Conservation (phyloP, 768 basidiomycete species). For the Tylopilus cervinicoccineus region DNA sequence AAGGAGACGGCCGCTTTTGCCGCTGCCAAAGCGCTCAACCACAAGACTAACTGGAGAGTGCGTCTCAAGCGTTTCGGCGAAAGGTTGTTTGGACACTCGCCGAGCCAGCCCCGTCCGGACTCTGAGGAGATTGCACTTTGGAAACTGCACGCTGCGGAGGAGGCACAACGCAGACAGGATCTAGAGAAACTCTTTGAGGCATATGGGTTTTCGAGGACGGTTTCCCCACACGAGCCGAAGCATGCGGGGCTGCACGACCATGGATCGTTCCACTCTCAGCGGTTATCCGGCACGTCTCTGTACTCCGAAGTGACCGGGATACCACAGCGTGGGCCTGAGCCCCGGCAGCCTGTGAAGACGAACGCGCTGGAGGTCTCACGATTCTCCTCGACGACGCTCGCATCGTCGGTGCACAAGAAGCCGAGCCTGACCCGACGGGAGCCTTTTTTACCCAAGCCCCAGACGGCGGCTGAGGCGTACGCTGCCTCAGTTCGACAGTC, state of each 20-base stretch:
- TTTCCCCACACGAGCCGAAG: slow-evolving; percentile 33
- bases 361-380: slow-evolving; percentile 42
- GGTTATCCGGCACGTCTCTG: slow-evolving; percentile 48
- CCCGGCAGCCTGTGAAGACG: slow-evolving; percentile 65
- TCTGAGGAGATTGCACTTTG: slow-evolving; percentile 48
- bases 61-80: slow-evolving; percentile 55
- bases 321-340: slow-evolving; percentile 58
- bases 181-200: slow-evolving; percentile 49
- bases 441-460: slow-evolving; percentile 25
- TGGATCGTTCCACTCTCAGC: slow-evolving; percentile 26
- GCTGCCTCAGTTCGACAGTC: slow-evolving; percentile 44
- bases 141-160: slow-evolving; percentile 48
- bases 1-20: slow-evolving; percentile 66
- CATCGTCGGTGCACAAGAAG: slow-evolving; percentile 34
- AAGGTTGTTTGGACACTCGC: slow-evolving; percentile 50
- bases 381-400: slow-evolving; percentile 45
- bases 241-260: slow-evolving; percentile 21
- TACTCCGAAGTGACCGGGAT: slow-evolving; percentile 69
- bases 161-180: slow-evolving; percentile 44
- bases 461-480: slow-evolving; percentile 60
- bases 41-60: slow-evolving; percentile 49
- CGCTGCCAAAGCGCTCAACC: slow-evolving; percentile 49
- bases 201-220: slow-evolving; percentile 43
- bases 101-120: slow-evolving; percentile 25
- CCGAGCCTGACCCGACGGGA: slow-evolving; percentile 28